These are phyloP conservation scores for Trapa bicornis DNA, from an alignment of 345 rosid species.

Conservation along the genomic window DNA sequence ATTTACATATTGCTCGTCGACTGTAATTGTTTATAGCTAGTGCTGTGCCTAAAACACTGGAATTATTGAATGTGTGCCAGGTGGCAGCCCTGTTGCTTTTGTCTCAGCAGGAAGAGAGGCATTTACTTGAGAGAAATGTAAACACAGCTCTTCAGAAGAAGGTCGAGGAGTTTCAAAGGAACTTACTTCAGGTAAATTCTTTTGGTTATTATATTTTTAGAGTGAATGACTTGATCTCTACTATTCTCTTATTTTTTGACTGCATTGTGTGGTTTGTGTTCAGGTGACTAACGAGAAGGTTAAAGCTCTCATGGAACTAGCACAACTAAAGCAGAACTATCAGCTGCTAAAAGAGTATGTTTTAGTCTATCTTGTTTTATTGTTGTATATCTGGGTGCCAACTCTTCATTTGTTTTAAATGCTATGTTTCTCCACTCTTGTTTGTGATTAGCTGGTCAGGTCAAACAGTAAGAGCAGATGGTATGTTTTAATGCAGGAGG, in stretches of 20 bases:
- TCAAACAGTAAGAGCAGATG: background rate
- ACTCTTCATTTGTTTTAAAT: background rate
- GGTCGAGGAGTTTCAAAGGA: conserved; percentile 84
- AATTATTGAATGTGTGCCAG: conserved; percentile 26
- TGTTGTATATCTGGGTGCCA: background rate
- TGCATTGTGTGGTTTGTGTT: conserved; percentile 1
- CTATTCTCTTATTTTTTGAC: background rate
- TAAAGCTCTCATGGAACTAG: conserved; percentile 82
- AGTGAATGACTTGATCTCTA: background rate
- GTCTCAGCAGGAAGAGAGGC: conserved; percentile 95
- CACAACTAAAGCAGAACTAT: conserved; percentile 63
- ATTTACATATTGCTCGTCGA: background rate
- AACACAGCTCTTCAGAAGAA: conserved; percentile 71
- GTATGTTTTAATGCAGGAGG: conserved; percentile 29
- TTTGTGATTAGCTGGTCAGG: background rate
- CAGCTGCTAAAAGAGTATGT: conserved; percentile 54
- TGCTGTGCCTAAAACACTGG: background rate
- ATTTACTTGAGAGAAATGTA: conserved; percentile 78
- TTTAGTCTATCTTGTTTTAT: background rate
- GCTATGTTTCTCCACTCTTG: background rate
- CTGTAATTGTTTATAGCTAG: background rate
- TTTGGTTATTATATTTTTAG: background rate
- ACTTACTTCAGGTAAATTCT: conserved; percentile 56
- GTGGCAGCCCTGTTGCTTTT: conserved; percentile 69
- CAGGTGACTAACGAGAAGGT: conserved; percentile 97